Evolutionary conservation across 768 basidiomycete genomes (phyloP), one percentile per base, ranked within the genome.

Genomic region (Lactarius sp.): DNA sequence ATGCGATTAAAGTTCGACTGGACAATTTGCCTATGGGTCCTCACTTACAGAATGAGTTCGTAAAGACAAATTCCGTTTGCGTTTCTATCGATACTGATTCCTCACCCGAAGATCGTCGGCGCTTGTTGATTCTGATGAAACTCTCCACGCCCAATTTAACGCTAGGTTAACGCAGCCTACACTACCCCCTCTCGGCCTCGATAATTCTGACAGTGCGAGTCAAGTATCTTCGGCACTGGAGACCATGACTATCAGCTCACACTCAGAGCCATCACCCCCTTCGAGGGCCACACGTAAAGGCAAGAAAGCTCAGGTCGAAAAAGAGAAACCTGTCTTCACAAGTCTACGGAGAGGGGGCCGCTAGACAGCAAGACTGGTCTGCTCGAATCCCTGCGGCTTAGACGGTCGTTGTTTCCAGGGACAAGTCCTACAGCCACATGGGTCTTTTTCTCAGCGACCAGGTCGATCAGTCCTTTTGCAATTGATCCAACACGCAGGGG

Each of bases 21-120:
- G 62, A 64, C 4, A 37, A 59, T 8, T 52, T 46, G 16, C 54
- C 62, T 10, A 49, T 65, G 42, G 42, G 64, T 6, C 61, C 33
- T 39, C 61, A 62, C 46, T 65, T 56, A 22, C 39, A 44, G 22
- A 65, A 63, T n/a, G 64, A 78, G 85, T 86, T 59, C 71, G 84
- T 77, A 1, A 31, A 7, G 3, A 3, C n/a, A 27, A 27, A n/a
- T 52, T 8, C 47, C 39, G 60, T 34, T 10, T 44, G 33, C 37
- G 8, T 6, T 56, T 6, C 61, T 47, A 22, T 60, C 36, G 8
- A 18, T 14, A 33, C 39, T 56, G 10, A 56, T 49, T 2, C 60
- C 51, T 8, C 27, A 13, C 36, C 50, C 59, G 70, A 68, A 47
- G 74, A 68, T 42, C 71, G 56, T 33, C 52, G 59, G 36, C 71